Conservation (phyloP, 768 basidiomycete species). For the Termitomyces sp. region DNA sequence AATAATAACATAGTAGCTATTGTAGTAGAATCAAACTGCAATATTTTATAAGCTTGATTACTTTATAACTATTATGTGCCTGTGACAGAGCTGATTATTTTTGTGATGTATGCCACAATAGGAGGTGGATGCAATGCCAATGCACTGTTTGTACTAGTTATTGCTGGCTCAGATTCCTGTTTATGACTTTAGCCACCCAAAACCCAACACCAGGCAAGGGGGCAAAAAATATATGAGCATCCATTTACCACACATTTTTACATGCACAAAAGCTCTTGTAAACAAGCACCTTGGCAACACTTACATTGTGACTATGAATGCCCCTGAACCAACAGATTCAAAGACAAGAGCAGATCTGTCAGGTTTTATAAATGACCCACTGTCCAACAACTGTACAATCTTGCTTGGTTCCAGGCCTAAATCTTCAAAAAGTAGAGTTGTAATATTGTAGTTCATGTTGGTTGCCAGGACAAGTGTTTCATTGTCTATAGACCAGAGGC, state of each 20-base stretch:
- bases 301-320: conserved; percentile 29
- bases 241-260: neutral
- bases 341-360: conserved; percentile 30
- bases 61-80: neutral
- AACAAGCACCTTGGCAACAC: conserved; percentile 8
- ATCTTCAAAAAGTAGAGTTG: conserved; percentile 28
- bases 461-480: conserved; percentile 47
- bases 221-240: neutral
- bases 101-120: neutral
- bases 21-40: too few species aligned
- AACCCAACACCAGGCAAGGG: neutral
- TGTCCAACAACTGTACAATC: conserved; percentile 31
- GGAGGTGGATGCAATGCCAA: neutral
- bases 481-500: conserved; percentile 41
- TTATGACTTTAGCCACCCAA: neutral
- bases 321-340: conserved; percentile 38
- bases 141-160: conserved; percentile 5
- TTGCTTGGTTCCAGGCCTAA: conserved; percentile 23
- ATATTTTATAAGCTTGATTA: too few species aligned
- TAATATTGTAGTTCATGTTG: conserved; percentile 44
- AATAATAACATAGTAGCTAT: too few species aligned
- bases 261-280: conserved; percentile 3
- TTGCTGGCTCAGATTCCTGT: neutral
- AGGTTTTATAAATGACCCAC: conserved; percentile 27
- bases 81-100: neutral